These are phyloP conservation scores for Pleodorina starrii DNA, from an alignment of 139 green algal genomes.

Conservation along the genomic window DNA sequence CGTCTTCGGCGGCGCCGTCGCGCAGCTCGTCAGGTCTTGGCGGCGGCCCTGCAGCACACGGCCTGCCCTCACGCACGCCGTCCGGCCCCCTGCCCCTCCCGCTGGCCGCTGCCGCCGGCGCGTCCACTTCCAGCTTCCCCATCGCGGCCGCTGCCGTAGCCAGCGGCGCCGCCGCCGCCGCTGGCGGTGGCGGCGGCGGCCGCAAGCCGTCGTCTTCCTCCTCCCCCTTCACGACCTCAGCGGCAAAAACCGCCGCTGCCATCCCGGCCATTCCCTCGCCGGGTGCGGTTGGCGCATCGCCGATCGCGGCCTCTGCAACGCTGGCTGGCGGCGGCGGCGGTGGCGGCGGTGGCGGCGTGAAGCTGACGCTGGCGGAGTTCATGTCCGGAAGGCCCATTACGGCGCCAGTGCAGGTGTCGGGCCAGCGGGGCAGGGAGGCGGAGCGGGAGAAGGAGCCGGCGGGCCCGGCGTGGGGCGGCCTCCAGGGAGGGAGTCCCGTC, in stretches of 20 bases:
- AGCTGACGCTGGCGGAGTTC: constrained; percentile 49
- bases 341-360: constrained; percentile 7
- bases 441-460: constrained; percentile 16
- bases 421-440: neutral
- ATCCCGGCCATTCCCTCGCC: neutral
- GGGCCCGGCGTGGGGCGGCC: neutral
- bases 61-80: neutral
- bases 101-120: neutral
- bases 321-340: neutral
- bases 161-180: neutral
- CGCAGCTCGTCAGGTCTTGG: neutral
- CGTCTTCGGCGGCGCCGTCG: neutral
- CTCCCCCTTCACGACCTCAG: neutral
- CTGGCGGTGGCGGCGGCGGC: neutral
- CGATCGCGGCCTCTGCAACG: neutral
- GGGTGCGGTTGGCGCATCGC: neutral
- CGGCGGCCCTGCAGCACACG: neutral
- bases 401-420: neutral
- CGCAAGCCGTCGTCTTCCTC: neutral
- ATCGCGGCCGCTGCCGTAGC: constrained; percentile 15
- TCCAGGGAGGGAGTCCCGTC: constrained; percentile 2
- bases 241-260: neutral
- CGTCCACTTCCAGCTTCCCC: neutral
- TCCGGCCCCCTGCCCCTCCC: constrained; percentile 7
- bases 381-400: constrained; percentile 10